Evolutionary conservation across 495 filamentous ascomycete genomes (phyloP), one percentile per base, ranked within the genome.

Genomic region (Margaritispora aquatica): DNA sequence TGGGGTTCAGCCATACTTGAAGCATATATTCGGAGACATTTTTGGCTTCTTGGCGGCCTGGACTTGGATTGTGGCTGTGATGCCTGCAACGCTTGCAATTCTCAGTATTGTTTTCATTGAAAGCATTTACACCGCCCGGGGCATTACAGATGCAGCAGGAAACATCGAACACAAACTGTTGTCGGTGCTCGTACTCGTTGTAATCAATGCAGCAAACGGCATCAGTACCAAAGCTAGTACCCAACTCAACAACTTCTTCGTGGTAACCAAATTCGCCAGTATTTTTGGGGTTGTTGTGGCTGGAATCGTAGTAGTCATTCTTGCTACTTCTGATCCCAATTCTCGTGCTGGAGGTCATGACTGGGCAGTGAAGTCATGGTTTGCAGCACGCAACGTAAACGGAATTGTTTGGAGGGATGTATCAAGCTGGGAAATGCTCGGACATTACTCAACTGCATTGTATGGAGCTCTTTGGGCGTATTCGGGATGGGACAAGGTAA

Each of bases 401-500:
- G 81, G 79, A 2, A 77, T 78, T 13, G 73, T 81, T 26, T 84
- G 81, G 81, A 65, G 59, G 1, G 48, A 56, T 5, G 23, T 80
- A 22, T 63, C 69, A 5, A 55, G 59, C 13, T 84, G 81, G 81
- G 74, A 80, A 56, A 60, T 74, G 20, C 69, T 83, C 49, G 81
- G 81, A 0, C 75, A 81, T 59, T 76, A 77, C 27, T 79, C 77
- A 2, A 72, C 80, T 0, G 80, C 79, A 0, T 57, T 83, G 1
- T 83, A 83, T 60, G 80, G 74, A 0, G 81, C 77, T 0, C 56
- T 83, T 27, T 84, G 80, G 80, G 80, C 77, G 3, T 84, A 82
- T 54, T 78, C 75, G 1, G 81, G 81, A 3, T 84, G 81, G 81
- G 81, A 84, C 59, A 82, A 83, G 67, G 80, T 80, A 55, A 65